phyloP scores from a whole-genome alignment of 1,284 basidiomycete genomes.

The Irpex sp. region DNA sequence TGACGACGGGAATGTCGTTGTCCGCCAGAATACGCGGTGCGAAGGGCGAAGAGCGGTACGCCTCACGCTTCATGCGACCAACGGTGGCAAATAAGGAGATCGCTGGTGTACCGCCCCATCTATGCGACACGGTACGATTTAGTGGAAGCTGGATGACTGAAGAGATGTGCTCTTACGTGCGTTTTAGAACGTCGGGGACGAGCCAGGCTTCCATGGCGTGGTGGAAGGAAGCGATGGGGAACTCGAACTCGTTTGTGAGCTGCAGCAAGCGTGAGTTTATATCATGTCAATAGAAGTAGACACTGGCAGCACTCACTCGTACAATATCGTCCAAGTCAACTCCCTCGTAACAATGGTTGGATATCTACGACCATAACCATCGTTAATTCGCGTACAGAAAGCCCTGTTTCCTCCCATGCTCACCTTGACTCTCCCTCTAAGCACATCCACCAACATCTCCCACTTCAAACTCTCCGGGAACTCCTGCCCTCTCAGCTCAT shows the following conservation, averaged over 20 bases:
- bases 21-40: conserved; percentile 78
- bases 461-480: conserved; percentile 82
- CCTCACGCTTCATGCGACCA: conserved; percentile 75
- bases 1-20: conserved; percentile 70
- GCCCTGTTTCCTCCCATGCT: not conserved
- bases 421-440: conserved; percentile 76
- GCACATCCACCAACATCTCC: conserved; percentile 85
- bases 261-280: conserved; percentile 20
- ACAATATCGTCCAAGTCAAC: conserved; percentile 52
- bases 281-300: not conserved
- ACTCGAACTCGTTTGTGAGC: conserved; percentile 79
- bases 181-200: conserved; percentile 75
- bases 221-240: conserved; percentile 80
- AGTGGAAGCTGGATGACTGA: not conserved
- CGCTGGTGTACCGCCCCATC: conserved; percentile 51
- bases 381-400: too few species aligned
- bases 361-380: conserved; percentile 42
- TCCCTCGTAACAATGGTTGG: conserved; percentile 62
- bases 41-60: conserved; percentile 83
- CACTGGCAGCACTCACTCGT: conserved; percentile 42
- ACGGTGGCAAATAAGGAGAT: conserved; percentile 75
- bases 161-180: conserved; percentile 44
- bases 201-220: conserved; percentile 87
- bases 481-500: conserved; percentile 41
- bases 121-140: conserved; percentile 16